A percentile compares a stretch with the other conserved stretches of the same genome.
phyloP scores from a whole-genome alignment of 1,139 yeast genomes.

The Kodamaea sp. region DNA sequence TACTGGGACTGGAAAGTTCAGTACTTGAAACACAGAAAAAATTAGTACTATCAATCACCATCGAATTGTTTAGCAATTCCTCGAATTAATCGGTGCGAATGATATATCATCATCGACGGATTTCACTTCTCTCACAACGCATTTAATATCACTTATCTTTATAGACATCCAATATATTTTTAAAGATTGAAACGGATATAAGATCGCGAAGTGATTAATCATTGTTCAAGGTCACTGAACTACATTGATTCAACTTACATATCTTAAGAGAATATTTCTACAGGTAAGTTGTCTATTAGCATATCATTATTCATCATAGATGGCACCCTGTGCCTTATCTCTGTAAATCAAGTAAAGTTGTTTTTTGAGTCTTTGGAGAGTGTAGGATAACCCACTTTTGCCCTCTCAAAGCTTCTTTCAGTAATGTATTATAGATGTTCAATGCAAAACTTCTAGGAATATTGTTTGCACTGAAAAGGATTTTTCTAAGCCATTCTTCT shows the following conservation, averaged over 20 bases:
- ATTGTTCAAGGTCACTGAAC: no score
- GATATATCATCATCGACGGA: background rate
- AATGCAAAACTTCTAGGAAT: slow-evolving; percentile 78
- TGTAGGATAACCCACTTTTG: slow-evolving; percentile 71
- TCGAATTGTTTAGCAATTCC: no score
- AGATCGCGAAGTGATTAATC: no score
- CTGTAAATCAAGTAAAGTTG: slow-evolving; percentile 66
- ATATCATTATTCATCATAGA: no score
- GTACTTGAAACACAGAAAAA: slow-evolving; percentile 14
- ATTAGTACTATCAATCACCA: no score
- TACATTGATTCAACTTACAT: no score
- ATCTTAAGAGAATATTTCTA: no score
- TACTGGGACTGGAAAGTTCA: slow-evolving; percentile 67
- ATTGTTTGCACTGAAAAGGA: slow-evolving; percentile 57
- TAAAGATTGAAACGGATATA: no score
- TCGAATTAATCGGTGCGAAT: no score
- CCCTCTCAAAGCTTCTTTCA: slow-evolving; percentile 73
- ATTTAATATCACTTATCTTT: slow-evolving; percentile 9
- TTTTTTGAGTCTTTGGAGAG: slow-evolving; percentile 72
- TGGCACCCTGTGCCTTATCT: no score
- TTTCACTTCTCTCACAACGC: slow-evolving; percentile 9
- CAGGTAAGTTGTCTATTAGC: no score
- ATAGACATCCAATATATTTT: no score
- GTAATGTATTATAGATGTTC: slow-evolving; percentile 67
- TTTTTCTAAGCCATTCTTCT: slow-evolving; percentile 89